These are phyloP conservation scores for Flaveria sonorensis DNA, from an alignment of 129 eudicot species.

Conservation along the genomic window DNA sequence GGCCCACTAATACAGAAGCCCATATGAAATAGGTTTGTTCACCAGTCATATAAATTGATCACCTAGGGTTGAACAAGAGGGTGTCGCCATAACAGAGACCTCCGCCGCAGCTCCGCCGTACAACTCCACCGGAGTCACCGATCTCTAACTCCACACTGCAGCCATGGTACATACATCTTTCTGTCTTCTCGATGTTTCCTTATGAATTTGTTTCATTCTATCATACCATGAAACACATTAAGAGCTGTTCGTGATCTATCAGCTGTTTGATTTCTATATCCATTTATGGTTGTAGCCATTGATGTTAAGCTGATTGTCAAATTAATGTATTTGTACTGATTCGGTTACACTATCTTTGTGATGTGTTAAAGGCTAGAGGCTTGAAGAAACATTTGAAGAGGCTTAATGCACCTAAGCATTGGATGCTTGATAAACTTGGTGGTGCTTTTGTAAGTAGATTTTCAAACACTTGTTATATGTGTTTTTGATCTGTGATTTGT, in stretches of 20 bases:
- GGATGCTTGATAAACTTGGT: conserved; percentile 73
- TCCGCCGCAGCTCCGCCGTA: conserved; percentile 10
- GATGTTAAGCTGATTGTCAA: not conserved
- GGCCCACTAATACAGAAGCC: conserved; percentile 16
- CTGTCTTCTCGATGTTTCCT: too few species aligned
- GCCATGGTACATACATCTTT: conserved; percentile 22
- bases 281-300: not conserved
- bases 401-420: conserved; percentile 67
- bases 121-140: conserved; percentile 12
- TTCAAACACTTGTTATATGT: not conserved
- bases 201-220: not conserved
- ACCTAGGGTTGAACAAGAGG: conserved; percentile 24
- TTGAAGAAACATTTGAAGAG: conserved; percentile 70
- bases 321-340: not conserved
- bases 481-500: not conserved
- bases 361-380: conserved; percentile 45
- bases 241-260: not conserved
- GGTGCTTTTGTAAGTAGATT: conserved; percentile 59
- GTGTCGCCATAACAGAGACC: not conserved
- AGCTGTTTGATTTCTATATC: not conserved
- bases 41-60: conserved; percentile 3
- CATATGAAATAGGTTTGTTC: conserved; percentile 19
- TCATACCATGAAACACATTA: too few species aligned
- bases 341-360: not conserved
- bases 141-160: not conserved